Evolutionary conservation across 352 stramenopile genomes (phyloP).

Genomic region (Globisporangium spiculum): DNA sequence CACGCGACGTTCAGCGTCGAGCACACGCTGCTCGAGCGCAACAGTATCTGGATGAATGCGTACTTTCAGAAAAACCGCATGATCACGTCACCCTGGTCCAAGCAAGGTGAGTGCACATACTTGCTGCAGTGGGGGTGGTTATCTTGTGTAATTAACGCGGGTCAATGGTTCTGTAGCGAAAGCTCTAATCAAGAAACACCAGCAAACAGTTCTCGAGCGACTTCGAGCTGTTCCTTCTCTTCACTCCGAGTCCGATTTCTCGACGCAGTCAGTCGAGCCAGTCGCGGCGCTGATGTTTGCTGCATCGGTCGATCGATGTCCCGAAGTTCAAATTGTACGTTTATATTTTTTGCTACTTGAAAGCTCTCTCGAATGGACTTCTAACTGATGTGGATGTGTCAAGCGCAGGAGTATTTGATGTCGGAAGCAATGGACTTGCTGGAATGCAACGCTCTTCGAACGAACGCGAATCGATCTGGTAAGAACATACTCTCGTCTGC

Average conservation of each 20-base stretch:
- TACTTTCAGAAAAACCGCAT: conserved; percentile 81
- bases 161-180: conserved; percentile 32
- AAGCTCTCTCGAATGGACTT: not conserved
- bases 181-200: conserved; percentile 47
- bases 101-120: too few species aligned
- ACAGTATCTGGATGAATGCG: conserved; percentile 79
- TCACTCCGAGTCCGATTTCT: conserved; percentile 49
- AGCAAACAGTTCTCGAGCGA: conserved; percentile 36
- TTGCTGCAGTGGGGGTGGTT: too few species aligned
- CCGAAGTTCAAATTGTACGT: conserved; percentile 56
- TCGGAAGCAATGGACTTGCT: conserved; percentile 53
- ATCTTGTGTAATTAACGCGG: not conserved
- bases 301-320: conserved; percentile 52
- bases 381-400: not conserved
- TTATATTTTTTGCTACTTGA: not conserved
- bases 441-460: conserved; percentile 38
- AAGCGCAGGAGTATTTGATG: conserved; percentile 55
- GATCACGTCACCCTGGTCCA: conserved; percentile 52
- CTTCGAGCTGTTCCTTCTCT: conserved; percentile 31
- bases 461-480: conserved; percentile 51
- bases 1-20: conserved; percentile 58
- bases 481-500: not conserved
- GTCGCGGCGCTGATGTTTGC: conserved; percentile 66
- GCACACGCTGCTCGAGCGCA: conserved; percentile 51
- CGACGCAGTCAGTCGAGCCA: conserved; percentile 49